These are phyloP conservation scores for Lipomyces yamanashiensis DNA, from an alignment of 805 yeast species.

Conservation along the genomic window DNA sequence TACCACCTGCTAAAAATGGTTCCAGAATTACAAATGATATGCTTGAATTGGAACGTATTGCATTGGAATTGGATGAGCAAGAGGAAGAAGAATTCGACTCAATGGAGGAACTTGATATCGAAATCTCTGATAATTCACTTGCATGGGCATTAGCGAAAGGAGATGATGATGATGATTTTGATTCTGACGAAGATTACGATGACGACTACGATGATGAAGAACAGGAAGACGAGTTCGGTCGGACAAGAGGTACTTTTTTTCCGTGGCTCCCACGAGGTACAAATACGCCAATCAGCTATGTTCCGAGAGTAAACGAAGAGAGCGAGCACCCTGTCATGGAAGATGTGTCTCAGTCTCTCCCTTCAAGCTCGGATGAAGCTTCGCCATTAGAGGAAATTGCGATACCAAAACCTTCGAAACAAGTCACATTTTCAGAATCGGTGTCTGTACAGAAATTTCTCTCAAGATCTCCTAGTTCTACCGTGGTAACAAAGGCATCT, in stretches of 20 bases:
- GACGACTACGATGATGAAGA: conserved; percentile 51
- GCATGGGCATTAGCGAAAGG: conserved; percentile 53
- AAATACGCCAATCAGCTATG: conserved; percentile 21
- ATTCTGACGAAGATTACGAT: conserved; percentile 46
- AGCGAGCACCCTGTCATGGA: neutral
- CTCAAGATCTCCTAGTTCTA: conserved; percentile 21
- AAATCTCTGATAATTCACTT: conserved; percentile 24
- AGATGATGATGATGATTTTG: conserved; percentile 45
- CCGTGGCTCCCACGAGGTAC: conserved; percentile 40
- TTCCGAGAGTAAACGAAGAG: neutral
- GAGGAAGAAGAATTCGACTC: conserved; percentile 56
- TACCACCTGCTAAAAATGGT: neutral
- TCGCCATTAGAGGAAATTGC: neutral
- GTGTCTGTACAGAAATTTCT: conserved; percentile 64
- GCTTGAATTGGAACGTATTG: conserved; percentile 37
- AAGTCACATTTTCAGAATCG: conserved; percentile 58
- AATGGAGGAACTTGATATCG: conserved; percentile 43
- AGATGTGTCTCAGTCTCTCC: neutral
- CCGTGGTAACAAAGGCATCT: conserved; percentile 6
- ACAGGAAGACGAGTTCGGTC: conserved; percentile 46
- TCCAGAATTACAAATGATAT: conserved; percentile 19
- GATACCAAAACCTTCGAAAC: conserved; percentile 21
- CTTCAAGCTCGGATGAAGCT: neutral
- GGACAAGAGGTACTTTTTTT: conserved; percentile 46
- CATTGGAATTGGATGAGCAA: conserved; percentile 51